Base-by-base conservation (phyloP, 2,329 filamentous ascomycete species). In the Penicillium sp. region DNA sequence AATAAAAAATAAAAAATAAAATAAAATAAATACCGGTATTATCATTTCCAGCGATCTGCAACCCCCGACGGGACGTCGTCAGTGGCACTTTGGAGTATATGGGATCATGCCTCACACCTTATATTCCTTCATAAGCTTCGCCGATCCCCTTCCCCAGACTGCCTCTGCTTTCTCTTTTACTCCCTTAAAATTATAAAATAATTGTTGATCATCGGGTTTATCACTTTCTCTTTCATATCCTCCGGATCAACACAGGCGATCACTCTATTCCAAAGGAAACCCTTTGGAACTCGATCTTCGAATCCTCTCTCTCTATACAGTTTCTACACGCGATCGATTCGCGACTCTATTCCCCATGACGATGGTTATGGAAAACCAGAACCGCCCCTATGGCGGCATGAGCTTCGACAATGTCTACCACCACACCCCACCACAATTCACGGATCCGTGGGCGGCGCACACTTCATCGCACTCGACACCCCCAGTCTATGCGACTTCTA, bases 291-390 rank as follows among this genome's bases (percentile, higher is more conserved):
- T 52, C 38, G 37, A 51, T 23, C 38, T 43, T 33, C 40, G 6
- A 50, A 21, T 21, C 6, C 19, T 29, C 25, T 42, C 27, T 43
- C 27, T 43, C 38, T 43, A 52, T 21, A 53, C 40, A 53, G 19
- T 33, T 50, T 29, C 45, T 43, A 48, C 51, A 50, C 56, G 61
- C 61, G 64, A 62, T 58, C 59, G 54, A 56, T 23, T 58, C 59
- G 59, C 63, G 51, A 59, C 55, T 53, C 54, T 65, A 67, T 67
- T 65, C 79, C 86, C 77, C 77, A 96, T 96, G 92, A 94, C 91
- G 80, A 96, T 96, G 91, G 90, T 93, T 77, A 86, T 96, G 81
- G 91, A 96, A 80, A 86, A 87, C 71, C 90, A 92, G 77, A 91
- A 93, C 80, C 90, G 87, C 81, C 86, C 86, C 75, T 90, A 89